phyloP scores from a whole-genome alignment of 306 rosid species.

The Medicago ruthenica region DNA sequence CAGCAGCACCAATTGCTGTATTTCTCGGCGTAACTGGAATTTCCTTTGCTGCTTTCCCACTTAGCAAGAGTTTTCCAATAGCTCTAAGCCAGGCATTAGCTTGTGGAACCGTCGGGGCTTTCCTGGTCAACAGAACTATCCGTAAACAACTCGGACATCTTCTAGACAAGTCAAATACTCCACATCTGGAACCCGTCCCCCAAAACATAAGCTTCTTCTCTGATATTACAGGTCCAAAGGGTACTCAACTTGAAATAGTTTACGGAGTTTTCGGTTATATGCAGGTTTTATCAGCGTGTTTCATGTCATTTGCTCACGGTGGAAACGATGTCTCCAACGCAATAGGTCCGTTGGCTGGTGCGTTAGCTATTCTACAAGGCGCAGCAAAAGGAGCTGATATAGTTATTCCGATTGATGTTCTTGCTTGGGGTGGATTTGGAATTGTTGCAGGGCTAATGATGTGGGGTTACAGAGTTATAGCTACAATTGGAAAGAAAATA shows the following conservation, averaged over 20 bases:
- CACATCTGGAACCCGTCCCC: conserved; percentile 42
- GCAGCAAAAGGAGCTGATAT: conserved; percentile 61
- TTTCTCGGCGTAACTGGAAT: conserved; percentile 76
- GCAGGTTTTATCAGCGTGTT: conserved; percentile 97
- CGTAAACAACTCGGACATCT: conserved; percentile 90
- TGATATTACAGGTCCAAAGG: conserved; percentile 88
- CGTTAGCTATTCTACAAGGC: conserved; percentile 87
- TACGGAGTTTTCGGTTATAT: conserved; percentile 95
- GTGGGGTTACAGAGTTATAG: conserved; percentile 97
- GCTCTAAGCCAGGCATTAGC: conserved; percentile 74
- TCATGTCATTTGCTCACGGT: conserved; percentile 98
- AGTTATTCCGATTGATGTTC: conserved; percentile 88
- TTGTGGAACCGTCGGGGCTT: conserved; percentile 74
- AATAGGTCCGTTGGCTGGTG: conserved; percentile 93
- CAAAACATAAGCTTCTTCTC: conserved; percentile 76
- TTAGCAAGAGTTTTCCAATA: conserved; percentile 62
- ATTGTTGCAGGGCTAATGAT: conserved; percentile 93
- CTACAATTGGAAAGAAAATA: conserved; percentile 94
- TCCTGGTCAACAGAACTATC: conserved; percentile 69
- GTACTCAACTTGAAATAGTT: conserved; percentile 87
- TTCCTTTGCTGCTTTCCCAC: conserved; percentile 79
- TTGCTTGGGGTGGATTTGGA: conserved; percentile 99
- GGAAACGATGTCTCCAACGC: conserved; percentile 99
- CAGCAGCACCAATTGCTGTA: conserved; percentile 93
- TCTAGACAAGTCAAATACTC: conserved; percentile 58